A percentile compares a stretch with the other conserved stretches of the same genome.
Conservation (phyloP, 2,329 filamentous ascomycete species). For the Davidsoniella virescens region DNA sequence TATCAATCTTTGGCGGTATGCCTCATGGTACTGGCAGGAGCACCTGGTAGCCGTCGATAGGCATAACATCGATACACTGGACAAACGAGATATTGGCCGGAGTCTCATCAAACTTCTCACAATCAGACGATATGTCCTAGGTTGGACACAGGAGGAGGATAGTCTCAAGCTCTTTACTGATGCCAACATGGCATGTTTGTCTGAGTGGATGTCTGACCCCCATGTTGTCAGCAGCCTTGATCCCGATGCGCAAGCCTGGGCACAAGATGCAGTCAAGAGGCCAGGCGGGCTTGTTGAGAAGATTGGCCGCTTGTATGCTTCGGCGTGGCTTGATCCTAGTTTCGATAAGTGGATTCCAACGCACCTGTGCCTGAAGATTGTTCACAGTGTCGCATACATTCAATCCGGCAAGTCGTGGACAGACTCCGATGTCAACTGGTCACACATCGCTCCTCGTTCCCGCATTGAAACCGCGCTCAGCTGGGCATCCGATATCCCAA, state of each 20-base stretch:
- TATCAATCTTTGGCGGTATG: slow-evolving; percentile 20
- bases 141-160: slow-evolving; percentile 27
- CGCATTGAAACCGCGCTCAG: slow-evolving; percentile 22
- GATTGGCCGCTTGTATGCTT: slow-evolving; percentile 24
- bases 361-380: slow-evolving; percentile 27
- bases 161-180: slow-evolving; percentile 27
- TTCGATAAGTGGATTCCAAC: slow-evolving; percentile 25
- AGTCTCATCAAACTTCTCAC: slow-evolving; percentile 24
- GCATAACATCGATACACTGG: slow-evolving; percentile 14
- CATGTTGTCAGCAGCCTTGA: slow-evolving; percentile 20
- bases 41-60: slow-evolving; percentile 23
- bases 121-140: slow-evolving; percentile 21
- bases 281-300: slow-evolving; percentile 22
- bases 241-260: slow-evolving; percentile 20
- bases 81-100: slow-evolving; percentile 22
- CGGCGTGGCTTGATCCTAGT: slow-evolving; percentile 23
- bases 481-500: slow-evolving; percentile 21
- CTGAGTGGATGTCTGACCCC: slow-evolving; percentile 22
- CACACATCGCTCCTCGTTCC: slow-evolving; percentile 20
- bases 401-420: slow-evolving; percentile 24
- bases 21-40: slow-evolving; percentile 30
- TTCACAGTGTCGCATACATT: slow-evolving; percentile 26
- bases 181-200: slow-evolving; percentile 22
- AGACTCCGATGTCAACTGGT: slow-evolving; percentile 23
- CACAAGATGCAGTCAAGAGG: slow-evolving; percentile 16